Conservation (phyloP, 1,284 basidiomycete genomes). For the Pseudomicrostroma phylloplanum region DNA sequence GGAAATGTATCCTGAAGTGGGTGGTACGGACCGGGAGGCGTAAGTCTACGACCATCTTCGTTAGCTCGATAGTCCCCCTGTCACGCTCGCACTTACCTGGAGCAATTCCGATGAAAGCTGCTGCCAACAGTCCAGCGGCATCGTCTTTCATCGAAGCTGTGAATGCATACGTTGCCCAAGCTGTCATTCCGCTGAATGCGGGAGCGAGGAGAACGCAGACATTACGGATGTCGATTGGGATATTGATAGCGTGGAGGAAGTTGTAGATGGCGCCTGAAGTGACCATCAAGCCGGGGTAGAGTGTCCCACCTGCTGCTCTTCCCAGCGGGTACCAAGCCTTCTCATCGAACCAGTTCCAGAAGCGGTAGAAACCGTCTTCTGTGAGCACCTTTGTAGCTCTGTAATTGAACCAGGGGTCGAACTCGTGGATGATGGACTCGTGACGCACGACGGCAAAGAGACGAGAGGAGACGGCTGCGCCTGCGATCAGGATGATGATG, state of each 20-base stretch:
- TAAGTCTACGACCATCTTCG: background rate
- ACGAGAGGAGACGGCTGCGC: slow-evolving; percentile 86
- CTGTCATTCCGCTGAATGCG: slow-evolving; percentile 91
- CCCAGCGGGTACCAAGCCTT: slow-evolving; percentile 95
- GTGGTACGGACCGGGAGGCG: background rate
- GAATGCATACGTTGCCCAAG: slow-evolving; percentile 78
- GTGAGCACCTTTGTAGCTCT: slow-evolving; percentile 76
- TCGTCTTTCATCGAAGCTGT: slow-evolving; percentile 56
- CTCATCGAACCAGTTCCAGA: slow-evolving; percentile 93
- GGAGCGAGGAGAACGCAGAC: slow-evolving; percentile 95
- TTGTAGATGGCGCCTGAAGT: slow-evolving; percentile 96
- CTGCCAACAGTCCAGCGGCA: slow-evolving; percentile 80
- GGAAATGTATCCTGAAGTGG: slow-evolving; percentile 71
- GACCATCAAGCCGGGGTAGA: slow-evolving; percentile 93
- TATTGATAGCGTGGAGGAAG: slow-evolving; percentile 74
- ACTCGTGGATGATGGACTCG: slow-evolving; percentile 98
- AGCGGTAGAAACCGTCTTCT: slow-evolving; percentile 48
- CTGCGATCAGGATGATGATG: slow-evolving; percentile 48
- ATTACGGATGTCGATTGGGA: slow-evolving; percentile 95
- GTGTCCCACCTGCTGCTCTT: slow-evolving; percentile 92
- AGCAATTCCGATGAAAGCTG: slow-evolving; percentile 96
- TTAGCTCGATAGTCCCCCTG: background rate
- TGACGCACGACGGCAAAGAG: slow-evolving; percentile 96
- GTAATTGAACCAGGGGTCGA: slow-evolving; percentile 54
- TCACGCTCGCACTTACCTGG: slow-evolving; percentile 59